These are phyloP conservation scores for Linanthus parryae DNA, from an alignment of 148 eudicot species.

Conservation along the genomic window DNA sequence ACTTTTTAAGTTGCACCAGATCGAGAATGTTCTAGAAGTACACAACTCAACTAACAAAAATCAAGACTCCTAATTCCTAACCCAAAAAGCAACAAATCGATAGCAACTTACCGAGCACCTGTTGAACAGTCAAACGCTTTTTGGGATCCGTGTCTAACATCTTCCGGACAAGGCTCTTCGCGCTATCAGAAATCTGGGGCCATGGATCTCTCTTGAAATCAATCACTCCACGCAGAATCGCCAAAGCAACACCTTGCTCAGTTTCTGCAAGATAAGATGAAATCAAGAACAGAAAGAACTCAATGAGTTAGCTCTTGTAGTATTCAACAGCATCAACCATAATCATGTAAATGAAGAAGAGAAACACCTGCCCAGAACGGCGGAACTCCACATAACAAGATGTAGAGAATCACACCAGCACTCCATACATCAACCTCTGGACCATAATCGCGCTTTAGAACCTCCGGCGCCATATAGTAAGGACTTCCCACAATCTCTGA, in stretches of 20 bases:
- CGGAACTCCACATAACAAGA: conserved; percentile 85
- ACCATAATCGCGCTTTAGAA: conserved; percentile 75
- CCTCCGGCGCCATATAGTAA: conserved; percentile 96
- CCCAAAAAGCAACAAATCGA: too few relatives aligned
- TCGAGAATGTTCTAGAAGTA: too few relatives aligned
- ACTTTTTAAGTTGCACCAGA: too few relatives aligned
- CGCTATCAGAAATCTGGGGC: conserved; percentile 85
- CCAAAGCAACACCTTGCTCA: conserved; percentile 90
- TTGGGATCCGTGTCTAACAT: conserved; percentile 78
- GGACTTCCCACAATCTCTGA: conserved; percentile 91
- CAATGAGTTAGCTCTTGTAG: too few relatives aligned
- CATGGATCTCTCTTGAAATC: conserved; percentile 93
- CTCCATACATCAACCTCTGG: conserved; percentile 94
- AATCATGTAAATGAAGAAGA: too few relatives aligned
- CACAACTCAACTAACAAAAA: too few relatives aligned
- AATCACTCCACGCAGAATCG: conserved; percentile 63
- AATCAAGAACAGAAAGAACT: background rate
- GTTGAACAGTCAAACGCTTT: conserved; percentile 79
- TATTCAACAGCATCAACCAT: too few relatives aligned
- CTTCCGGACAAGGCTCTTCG: conserved; percentile 69
- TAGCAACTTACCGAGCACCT: conserved; percentile 93
- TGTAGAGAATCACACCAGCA: conserved; percentile 84
- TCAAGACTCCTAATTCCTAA: too few relatives aligned
- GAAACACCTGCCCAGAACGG: conserved; percentile 89
- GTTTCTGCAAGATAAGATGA: conserved; percentile 42